These are phyloP conservation scores for Tulasnella sp. DNA, from an alignment of 768 basidiomycete species.

Conservation along the genomic window DNA sequence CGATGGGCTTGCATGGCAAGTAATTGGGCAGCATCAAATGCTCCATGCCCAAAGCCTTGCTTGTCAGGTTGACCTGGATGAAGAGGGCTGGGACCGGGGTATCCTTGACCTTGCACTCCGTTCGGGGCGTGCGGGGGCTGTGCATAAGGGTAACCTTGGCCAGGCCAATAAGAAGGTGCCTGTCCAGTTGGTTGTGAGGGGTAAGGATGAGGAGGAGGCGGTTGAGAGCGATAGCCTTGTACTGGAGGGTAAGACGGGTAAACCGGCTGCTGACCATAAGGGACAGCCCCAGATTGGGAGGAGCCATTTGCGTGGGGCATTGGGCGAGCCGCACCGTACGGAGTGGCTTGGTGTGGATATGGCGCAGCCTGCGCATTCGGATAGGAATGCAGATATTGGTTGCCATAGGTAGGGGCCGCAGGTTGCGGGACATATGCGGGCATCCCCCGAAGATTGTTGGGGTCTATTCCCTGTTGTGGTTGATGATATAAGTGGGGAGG, in stretches of 20 bases:
- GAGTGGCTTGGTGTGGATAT: neutral
- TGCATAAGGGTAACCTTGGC: neutral
- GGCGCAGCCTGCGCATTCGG: neutral
- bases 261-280: neutral
- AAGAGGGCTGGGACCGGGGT: neutral
- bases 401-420: neutral
- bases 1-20: constrained; percentile 6
- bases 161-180: neutral
- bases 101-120: neutral
- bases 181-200: neutral
- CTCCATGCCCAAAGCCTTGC: neutral
- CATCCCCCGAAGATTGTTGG: neutral
- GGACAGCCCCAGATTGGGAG: neutral
- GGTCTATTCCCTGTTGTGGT: neutral
- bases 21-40: neutral
- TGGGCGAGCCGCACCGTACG: neutral
- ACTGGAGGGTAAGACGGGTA: neutral
- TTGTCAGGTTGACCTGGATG: neutral
- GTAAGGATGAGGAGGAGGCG: neutral
- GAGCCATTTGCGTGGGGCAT: neutral
- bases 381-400: neutral
- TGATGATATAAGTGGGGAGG: neutral
- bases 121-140: neutral
- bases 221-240: neutral
- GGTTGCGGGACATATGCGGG: neutral